phyloP scores from a whole-genome alignment of 495 filamentous ascomycete genomes.

The Aspergillus homomorphus region DNA sequence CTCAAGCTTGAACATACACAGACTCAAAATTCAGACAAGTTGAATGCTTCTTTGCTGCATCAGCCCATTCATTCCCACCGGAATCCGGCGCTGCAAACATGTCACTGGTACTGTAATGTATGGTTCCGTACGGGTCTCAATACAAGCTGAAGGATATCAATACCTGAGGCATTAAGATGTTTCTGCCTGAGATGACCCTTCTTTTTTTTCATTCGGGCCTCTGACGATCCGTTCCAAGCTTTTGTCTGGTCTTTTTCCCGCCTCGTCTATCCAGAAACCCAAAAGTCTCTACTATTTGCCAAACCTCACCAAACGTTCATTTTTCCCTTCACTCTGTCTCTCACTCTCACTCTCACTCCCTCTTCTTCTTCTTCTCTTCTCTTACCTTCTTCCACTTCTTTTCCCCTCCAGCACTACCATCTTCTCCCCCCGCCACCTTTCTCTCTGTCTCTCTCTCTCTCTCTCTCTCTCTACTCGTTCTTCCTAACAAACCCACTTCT shows the following conservation, averaged over 20 bases:
- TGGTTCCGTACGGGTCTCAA: neutral
- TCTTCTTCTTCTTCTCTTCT: slow-evolving; percentile 5
- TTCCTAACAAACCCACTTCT: slow-evolving; percentile 14
- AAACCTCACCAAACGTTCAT: slow-evolving; percentile 18
- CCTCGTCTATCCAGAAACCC: slow-evolving; percentile 23
- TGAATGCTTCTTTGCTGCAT: neutral
- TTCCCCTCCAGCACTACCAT: neutral
- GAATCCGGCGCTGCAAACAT: slow-evolving; percentile 8
- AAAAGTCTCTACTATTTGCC: slow-evolving; percentile 21
- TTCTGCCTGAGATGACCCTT: neutral
- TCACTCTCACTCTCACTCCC: slow-evolving; percentile 12
- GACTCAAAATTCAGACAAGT: slow-evolving; percentile 1
- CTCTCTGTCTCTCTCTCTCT: slow-evolving; percentile 15
- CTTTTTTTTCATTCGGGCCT: neutral
- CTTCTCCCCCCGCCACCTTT: neutral
- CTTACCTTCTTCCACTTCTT: slow-evolving; percentile 8
- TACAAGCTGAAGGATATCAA: neutral
- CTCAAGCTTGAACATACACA: neutral
- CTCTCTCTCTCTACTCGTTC: slow-evolving; percentile 15
- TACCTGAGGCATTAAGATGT: slow-evolving; percentile 6
- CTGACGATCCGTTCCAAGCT: slow-evolving; percentile 27
- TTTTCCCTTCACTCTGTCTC: slow-evolving; percentile 16
- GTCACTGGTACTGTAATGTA: slow-evolving; percentile 9
- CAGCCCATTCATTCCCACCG: slow-evolving; percentile 10
- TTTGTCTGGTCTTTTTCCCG: slow-evolving; percentile 25